Percentiles rank a stretch among this genome's conserved stretches.
These are phyloP conservation scores for Triangularia verruculosa DNA, from an alignment of 2,329 filamentous ascomycete genomes.

Conservation along the genomic window DNA sequence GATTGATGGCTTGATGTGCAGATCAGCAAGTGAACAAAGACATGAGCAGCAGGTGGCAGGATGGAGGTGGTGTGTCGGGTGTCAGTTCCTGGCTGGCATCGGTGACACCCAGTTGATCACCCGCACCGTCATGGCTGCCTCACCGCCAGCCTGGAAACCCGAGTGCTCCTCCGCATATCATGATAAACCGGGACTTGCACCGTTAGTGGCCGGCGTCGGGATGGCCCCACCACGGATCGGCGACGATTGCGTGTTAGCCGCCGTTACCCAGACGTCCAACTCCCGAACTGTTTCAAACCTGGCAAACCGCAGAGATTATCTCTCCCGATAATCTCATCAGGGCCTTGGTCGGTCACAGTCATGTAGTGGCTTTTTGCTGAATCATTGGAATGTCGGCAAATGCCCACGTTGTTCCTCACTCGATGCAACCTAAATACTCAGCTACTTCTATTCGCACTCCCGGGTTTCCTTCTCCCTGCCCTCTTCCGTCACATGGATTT, in stretches of 20 bases:
- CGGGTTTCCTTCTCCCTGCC: neutral
- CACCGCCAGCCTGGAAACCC: constrained; percentile 1
- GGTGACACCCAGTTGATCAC: neutral
- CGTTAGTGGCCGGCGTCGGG: constrained; percentile 11
- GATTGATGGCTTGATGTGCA: constrained; percentile 3
- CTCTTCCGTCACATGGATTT: neutral
- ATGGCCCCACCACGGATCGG: constrained; percentile 18
- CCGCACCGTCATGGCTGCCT: neutral
- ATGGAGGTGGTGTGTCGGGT: constrained; percentile 1
- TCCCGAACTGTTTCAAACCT: constrained; percentile 17
- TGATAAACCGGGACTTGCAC: neutral
- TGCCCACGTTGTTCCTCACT: neutral
- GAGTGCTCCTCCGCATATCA: constrained; percentile 2
- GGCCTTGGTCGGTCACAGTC: neutral
- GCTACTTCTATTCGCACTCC: neutral
- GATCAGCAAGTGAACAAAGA: constrained; percentile 9
- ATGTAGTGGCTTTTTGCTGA: neutral
- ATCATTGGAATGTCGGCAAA: constrained; percentile 3
- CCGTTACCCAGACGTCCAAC: constrained; percentile 11
- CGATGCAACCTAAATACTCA: neutral
- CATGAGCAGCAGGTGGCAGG: neutral
- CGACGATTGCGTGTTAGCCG: constrained; percentile 18
- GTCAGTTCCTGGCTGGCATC: neutral
- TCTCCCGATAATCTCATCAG: constrained; percentile 12
- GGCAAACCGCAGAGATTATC: constrained; percentile 14